A percentile compares a stretch with the other conserved stretches of the same genome.
phyloP scores from a whole-genome alignment of 306 rosid species.

The Dryas octopetala region DNA sequence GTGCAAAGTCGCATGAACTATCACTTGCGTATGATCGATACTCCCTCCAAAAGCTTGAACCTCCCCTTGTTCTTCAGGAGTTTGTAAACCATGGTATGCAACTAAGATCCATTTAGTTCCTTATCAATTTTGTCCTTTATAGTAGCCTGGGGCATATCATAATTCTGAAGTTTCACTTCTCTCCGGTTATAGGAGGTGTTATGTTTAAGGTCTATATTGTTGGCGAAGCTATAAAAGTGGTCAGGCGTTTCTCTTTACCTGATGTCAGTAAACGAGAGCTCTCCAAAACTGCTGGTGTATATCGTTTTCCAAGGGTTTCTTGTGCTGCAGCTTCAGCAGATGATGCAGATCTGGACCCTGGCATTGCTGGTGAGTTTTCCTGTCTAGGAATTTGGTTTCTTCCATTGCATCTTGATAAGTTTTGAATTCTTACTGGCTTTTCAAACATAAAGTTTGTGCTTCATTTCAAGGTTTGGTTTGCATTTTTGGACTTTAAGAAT shows the following conservation, averaged over 20 bases:
- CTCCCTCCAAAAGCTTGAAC: conserved; percentile 84
- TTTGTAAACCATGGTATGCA: conserved; percentile 85
- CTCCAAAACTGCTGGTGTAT: conserved; percentile 64
- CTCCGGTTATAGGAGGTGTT: conserved; percentile 67
- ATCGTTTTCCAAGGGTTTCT: conserved; percentile 83
- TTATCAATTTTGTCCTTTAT: conserved; percentile 11
- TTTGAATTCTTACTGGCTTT: neutral
- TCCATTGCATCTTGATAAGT: neutral
- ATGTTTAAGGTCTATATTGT: conserved; percentile 88
- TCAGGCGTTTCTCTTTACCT: conserved; percentile 89
- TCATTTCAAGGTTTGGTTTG: conserved; percentile 11
- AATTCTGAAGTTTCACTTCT: conserved; percentile 19
- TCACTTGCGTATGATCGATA: conserved; percentile 77
- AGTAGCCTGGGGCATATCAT: conserved; percentile 1
- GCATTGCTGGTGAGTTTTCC: conserved; percentile 63
- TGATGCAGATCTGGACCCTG: conserved; percentile 89
- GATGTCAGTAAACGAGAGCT: conserved; percentile 75
- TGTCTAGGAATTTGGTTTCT: conserved; percentile 4
- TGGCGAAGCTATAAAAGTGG: conserved; percentile 92
- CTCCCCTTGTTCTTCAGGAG: conserved; percentile 92
- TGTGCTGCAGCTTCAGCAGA: conserved; percentile 97
- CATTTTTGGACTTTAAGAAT: neutral
- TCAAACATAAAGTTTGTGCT: neutral
- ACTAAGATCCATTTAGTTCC: conserved; percentile 7
- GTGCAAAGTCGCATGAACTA: conserved; percentile 81